Evolutionary conservation across 306 rosid genomes (phyloP), one percentile per base, ranked within the genome.

Genomic region (Spatholobus suberectus): DNA sequence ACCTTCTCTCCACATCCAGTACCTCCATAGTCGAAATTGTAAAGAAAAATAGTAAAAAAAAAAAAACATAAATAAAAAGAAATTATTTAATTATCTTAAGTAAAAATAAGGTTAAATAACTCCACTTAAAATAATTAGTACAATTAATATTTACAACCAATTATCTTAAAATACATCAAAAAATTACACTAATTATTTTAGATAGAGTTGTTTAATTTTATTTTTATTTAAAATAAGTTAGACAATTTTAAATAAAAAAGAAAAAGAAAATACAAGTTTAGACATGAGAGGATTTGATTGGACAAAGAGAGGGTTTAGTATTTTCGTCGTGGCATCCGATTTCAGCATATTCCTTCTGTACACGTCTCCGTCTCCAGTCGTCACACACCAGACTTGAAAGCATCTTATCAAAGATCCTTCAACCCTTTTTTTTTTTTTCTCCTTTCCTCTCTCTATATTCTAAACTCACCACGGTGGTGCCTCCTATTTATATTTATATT

Each of bases 371-470:
- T 84, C 61, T 29, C 4, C 41, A 32, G 57, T 63, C 74, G 5
- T 78, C 69, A 2, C 69, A 34, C 83, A 79, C 66, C 47, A 57
- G 17, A 41, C 67, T 46, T 66, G n/a, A 77, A 77, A 84, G 89
- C 85, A 81, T 86, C 85, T 81, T 46, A 27, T 29, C 57, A 12
- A 62, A 85, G 87, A 85, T 85, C 81, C 79, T 37, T 18, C 18
- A 1, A 18, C 58, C 14, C 47, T 81, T 21, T 11, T 1, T 9
- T 15, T 1, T 4, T 27, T 23, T 75, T 12, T 72, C 57, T 37
- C 34, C 38, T 44, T 66, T 35, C 52, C 21, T 43, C 17, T 29
- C 17, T 72, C 26, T 15, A 4, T 26, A 18, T 15, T 34, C 24
- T 24, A 68, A 35, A 37, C 76, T 49, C 41, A 66, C 75, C 29